Base-by-base conservation (phyloP, 805 yeast species). In the Candida ipomoeae region DNA sequence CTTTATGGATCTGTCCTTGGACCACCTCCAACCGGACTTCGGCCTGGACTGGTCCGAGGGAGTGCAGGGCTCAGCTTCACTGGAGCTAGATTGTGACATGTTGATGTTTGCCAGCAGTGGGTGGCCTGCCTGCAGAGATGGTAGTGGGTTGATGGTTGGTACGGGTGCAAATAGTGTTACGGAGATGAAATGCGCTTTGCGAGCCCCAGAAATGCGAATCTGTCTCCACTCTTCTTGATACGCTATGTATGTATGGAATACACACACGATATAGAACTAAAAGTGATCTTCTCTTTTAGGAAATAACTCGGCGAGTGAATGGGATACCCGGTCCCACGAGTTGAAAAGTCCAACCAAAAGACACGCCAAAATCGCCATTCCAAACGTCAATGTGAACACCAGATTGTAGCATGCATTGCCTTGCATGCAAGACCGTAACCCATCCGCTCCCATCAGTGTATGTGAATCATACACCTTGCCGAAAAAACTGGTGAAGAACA, bases 391-490 rank as follows among this genome's bases (percentile, higher is more conserved):
- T 40, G 61, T 54, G 55, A 78, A 80, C 1, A 78, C 77, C 5
- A 73, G 70, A 40, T 64, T 62, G 48, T 57, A 59, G 55, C 78
- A 73, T 15, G 50, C 50, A 29, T 62, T 63, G 7, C 78, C 78
- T 43, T 60, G 44, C 6, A 59, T 33, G 50, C 78, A 73, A 11
- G 58, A 51, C 42, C 55, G 52, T 3, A 36, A 44, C 2, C 58
- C 59, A 8, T 36, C 37, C n/a, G 18, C 50, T 33, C 40, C 53
- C 18, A 31, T 58, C 54, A 23, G 51, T 33, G 75, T 63, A 45
- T 68, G 61, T 14, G 73, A 64, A 62, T 87, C 95, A 63, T 83
- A 87, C 31, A 78, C 73, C 21, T 68, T 61, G 10, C 94, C 94
- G 65, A 86, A 84, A 38, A 82, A 63, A 48, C 75, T 71, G 40